phyloP scores from a whole-genome alignment of 202 grass and related monocot species.

The Setaria viridis region DNA sequence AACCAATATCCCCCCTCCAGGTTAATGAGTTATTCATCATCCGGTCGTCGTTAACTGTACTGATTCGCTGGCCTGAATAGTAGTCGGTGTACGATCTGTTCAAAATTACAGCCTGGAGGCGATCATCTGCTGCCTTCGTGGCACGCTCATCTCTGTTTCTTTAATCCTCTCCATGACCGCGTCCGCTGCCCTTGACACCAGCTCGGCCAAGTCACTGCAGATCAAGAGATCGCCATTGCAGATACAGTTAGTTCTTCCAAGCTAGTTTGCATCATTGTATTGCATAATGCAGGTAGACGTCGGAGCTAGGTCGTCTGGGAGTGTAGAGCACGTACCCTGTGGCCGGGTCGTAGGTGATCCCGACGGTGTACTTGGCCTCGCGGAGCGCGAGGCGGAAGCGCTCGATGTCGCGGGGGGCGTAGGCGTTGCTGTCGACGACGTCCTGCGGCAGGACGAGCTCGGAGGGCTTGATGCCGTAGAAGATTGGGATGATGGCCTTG shows the following conservation, averaged over 20 bases:
- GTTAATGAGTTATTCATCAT: conserved; percentile 18
- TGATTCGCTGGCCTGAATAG: conserved; percentile 20
- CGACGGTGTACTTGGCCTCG: conserved; percentile 79
- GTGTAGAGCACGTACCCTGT: conserved; percentile 49
- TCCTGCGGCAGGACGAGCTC: conserved; percentile 54
- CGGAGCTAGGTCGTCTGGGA: no score
- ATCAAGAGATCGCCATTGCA: neutral
- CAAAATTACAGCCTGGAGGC: conserved; percentile 53
- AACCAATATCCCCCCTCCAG: conserved; percentile 14
- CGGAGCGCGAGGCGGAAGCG: conserved; percentile 59
- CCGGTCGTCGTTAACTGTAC: neutral
- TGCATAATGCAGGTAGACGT: neutral
- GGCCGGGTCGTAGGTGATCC: conserved; percentile 63
- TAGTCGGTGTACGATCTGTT: neutral
- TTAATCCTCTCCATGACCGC: conserved; percentile 32
- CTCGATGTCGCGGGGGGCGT: conserved; percentile 52
- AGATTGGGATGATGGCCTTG: conserved; percentile 86
- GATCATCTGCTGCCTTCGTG: conserved; percentile 38
- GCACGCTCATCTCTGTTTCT: conserved; percentile 15
- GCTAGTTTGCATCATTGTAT: neutral
- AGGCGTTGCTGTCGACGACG: neutral
- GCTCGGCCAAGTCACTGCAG: conserved; percentile 51
- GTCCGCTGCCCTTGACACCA: conserved; percentile 22
- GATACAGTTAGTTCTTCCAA: neutral
- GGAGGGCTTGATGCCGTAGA: conserved; percentile 78